Percentiles rank a stretch among this genome's conserved stretches.
phyloP scores from a whole-genome alignment of 768 basidiomycete species.

The Leucosporidium scottii region DNA sequence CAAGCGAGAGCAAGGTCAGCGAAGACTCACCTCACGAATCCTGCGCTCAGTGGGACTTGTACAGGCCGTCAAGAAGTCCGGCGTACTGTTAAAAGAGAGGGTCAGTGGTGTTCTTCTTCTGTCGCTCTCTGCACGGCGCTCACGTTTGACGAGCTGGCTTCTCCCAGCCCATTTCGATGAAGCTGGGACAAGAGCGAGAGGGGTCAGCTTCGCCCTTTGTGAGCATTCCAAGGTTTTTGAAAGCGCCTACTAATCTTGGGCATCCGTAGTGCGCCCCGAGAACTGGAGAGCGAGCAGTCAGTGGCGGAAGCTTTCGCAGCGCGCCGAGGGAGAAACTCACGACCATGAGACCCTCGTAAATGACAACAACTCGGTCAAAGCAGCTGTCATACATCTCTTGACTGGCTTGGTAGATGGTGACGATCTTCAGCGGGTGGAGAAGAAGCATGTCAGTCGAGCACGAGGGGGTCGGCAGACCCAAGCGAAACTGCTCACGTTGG shows the following conservation, averaged over 20 bases:
- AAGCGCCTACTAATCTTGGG: slow-evolving; percentile 60
- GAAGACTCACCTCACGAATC: slow-evolving; percentile 43
- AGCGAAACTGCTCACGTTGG: background rate
- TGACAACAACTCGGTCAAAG: slow-evolving; percentile 72
- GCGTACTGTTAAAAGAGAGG: too few species aligned
- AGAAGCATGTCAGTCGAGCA: too few species aligned
- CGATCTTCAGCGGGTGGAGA: background rate
- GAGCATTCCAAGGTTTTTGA: too few species aligned
- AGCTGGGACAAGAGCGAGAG: too few species aligned
- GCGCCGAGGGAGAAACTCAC: slow-evolving; percentile 37
- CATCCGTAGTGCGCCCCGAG: slow-evolving; percentile 55
- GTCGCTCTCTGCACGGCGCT: too few species aligned
- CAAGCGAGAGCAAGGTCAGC: slow-evolving; percentile 41
- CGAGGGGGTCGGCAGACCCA: too few species aligned
- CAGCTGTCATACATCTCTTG: slow-evolving; percentile 48
- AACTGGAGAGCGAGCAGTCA: too few species aligned
- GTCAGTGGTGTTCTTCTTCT: too few species aligned
- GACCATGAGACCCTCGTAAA: slow-evolving; percentile 68
- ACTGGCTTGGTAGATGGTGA: slow-evolving; percentile 50
- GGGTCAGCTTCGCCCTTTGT: too few species aligned
- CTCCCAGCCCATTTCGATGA: slow-evolving; percentile 56
- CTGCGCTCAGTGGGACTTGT: slow-evolving; percentile 60
- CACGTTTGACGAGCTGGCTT: slow-evolving; percentile 37
- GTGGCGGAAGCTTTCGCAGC: too few species aligned
- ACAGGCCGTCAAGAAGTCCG: slow-evolving; percentile 45